Base-by-base conservation (phyloP, 179 eudicot species). In the Camellia oleifera region DNA sequence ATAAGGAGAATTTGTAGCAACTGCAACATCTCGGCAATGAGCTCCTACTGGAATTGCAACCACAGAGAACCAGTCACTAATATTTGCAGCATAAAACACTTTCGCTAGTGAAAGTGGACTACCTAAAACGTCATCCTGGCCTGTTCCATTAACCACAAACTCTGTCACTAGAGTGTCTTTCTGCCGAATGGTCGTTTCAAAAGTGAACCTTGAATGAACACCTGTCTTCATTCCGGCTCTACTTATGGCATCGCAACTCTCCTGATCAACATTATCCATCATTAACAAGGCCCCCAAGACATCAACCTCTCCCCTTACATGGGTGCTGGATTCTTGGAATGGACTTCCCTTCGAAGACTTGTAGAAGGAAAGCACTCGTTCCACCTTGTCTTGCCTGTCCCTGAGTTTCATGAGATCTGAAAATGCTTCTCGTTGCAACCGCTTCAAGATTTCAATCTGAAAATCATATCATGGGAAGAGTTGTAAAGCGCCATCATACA, bases 401-500 rank as follows among this genome's bases (percentile, higher is more conserved):
- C 98, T 90, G 13, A 94, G 92, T 81, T 96, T 96, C 99, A 96
- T 92, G 80, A 96, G 82, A 85, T 96, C 98, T 26, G 97, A 80
- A 89, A 96, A 96, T 69, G 97, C 90, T 89, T 96, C 99, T 80
- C 95, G 86, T 70, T 96, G 99, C 90, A 96, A 86, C 71, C 97
- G 93, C 91, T 92, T 96, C 91, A 96, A 86, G 82, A 92, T 94
- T 84, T 96, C 97, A 87, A 91, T 96, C 99, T 96, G 94, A 82
- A 92, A 87, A 85, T 72, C 64, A 86, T 72, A 89, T 72, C 81
- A 83, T 58, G 64, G 72, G 73, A 88, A 84, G 79, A 82, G 87
- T 84, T 79, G 89, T 88, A 86, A 89, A 85, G 85, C 81, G 76
- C 85, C 87, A 84, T 83, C 88, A 85, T 68, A 84, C 82, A 79